These are phyloP conservation scores for Leucocoprinus birnbaumii DNA, from an alignment of 768 basidiomycete species.

Conservation along the genomic window DNA sequence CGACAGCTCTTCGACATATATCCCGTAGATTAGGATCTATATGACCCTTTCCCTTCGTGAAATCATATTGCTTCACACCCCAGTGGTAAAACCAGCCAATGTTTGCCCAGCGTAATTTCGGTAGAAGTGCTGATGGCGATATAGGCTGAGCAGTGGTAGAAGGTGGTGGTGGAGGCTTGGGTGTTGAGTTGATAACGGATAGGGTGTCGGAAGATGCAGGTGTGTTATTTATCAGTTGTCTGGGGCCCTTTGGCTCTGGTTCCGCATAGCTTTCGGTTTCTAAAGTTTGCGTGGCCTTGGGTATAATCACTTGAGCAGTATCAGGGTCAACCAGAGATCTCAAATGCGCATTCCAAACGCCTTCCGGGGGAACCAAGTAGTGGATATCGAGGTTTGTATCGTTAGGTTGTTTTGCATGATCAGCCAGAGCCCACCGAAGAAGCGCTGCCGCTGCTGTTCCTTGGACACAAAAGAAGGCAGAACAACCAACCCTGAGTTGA, in stretches of 20 bases:
- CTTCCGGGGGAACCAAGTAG: constrained; percentile 69
- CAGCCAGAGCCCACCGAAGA: constrained; percentile 66
- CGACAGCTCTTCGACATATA: constrained; percentile 64
- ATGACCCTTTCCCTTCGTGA: constrained; percentile 61
- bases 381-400: constrained; percentile 90
- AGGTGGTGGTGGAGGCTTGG: constrained; percentile 64
- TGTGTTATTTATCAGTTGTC: constrained; percentile 68
- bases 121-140: constrained; percentile 53
- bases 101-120: constrained; percentile 91
- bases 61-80: constrained; percentile 95
- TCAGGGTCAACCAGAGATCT: constrained; percentile 26
- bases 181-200: constrained; percentile 43
- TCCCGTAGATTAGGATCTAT: constrained; percentile 55
- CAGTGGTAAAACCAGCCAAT: constrained; percentile 97
- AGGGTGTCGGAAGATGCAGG: constrained; percentile 62
- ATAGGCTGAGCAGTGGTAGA: constrained; percentile 55
- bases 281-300: constrained; percentile 32
- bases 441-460: constrained; percentile 64
- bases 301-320: constrained; percentile 36
- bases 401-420: constrained; percentile 79
- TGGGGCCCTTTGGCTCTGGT: constrained; percentile 43
- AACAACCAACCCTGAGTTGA: constrained; percentile 70
- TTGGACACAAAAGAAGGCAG: constrained; percentile 71
- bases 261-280: constrained; percentile 19
- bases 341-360: constrained; percentile 73